These are phyloP conservation scores for Obelidium mucronatum DNA, from an alignment of 192 early-diverging fungal genomes.

Conservation along the genomic window DNA sequence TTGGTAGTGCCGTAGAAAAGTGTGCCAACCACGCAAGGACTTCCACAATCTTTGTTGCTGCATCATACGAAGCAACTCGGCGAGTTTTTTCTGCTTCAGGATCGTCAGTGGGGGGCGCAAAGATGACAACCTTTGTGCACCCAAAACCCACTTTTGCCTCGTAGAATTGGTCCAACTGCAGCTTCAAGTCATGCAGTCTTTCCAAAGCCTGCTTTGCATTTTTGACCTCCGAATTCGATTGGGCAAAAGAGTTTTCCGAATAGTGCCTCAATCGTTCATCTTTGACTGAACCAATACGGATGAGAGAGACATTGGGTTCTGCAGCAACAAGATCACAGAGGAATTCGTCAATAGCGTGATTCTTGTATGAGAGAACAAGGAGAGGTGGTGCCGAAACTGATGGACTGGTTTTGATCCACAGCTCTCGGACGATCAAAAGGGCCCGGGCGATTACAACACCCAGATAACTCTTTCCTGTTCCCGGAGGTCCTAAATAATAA, in stretches of 20 bases:
- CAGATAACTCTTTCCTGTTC: slow-evolving; percentile 52
- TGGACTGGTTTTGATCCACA: slow-evolving; percentile 38
- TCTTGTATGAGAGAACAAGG: slow-evolving; percentile 49
- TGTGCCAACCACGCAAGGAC: slow-evolving; percentile 11
- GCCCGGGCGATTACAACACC: slow-evolving; percentile 51
- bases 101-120: background rate
- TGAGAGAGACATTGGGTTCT: slow-evolving; percentile 35
- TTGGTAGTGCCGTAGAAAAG: background rate
- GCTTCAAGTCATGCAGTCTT: slow-evolving; percentile 30
- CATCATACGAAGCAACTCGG: slow-evolving; percentile 8
- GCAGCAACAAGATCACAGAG: slow-evolving; percentile 38
- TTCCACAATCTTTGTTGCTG: slow-evolving; percentile 1
- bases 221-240: slow-evolving; percentile 27
- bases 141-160: background rate
- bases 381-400: slow-evolving; percentile 43
- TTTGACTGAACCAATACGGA: slow-evolving; percentile 39
- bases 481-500: slow-evolving; percentile 34
- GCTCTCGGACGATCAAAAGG: slow-evolving; percentile 33
- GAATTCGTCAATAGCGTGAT: slow-evolving; percentile 55
- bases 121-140: background rate
- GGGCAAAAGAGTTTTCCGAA: slow-evolving; percentile 21
- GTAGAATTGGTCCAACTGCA: slow-evolving; percentile 23
- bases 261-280: slow-evolving; percentile 36
- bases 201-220: slow-evolving; percentile 20
- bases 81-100: slow-evolving; percentile 1